phyloP scores from a whole-genome alignment of 2,329 filamentous ascomycete genomes.

The Talaromyces pinophilus region DNA sequence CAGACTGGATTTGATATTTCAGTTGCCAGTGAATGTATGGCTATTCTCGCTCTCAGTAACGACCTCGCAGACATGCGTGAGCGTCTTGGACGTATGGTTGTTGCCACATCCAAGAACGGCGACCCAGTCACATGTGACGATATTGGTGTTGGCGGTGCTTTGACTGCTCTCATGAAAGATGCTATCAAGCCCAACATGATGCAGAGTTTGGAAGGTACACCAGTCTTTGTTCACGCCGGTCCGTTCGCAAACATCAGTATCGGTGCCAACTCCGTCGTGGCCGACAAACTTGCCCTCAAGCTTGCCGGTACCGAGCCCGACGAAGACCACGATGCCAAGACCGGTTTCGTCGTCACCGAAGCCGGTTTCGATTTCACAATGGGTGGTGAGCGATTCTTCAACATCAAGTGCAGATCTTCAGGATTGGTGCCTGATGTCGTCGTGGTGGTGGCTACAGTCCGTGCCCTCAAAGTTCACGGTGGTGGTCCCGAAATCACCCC shows the following conservation, averaged over 20 bases:
- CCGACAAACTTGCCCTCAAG: constrained; percentile 94
- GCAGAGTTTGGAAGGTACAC: constrained; percentile 96
- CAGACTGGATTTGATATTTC: constrained; percentile 97
- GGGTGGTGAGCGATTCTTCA: constrained; percentile 99
- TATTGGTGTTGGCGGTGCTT: constrained; percentile 84
- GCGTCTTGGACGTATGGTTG: constrained; percentile 91
- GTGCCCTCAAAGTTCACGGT: constrained; percentile 94
- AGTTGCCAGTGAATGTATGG: constrained; percentile 97
- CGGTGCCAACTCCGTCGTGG: constrained; percentile 90
- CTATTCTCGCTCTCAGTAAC: constrained; percentile 91
- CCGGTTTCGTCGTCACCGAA: constrained; percentile 93
- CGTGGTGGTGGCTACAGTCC: constrained; percentile 91
- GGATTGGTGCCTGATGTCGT: constrained; percentile 91
- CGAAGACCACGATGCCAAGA: constrained; percentile 78
- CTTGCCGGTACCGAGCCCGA: constrained; percentile 91
- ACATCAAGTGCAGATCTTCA: constrained; percentile 97
- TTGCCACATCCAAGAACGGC: constrained; percentile 79
- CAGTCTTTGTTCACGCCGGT: constrained; percentile 94
- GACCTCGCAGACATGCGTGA: constrained; percentile 86
- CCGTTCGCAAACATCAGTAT: constrained; percentile 99
- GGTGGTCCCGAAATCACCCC: constrained; percentile 92
- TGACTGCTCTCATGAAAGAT: constrained; percentile 95
- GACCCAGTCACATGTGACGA: constrained; percentile 96
- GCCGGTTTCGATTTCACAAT: constrained; percentile 99
- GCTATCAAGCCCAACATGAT: constrained; percentile 99